These are phyloP conservation scores for Xylaria cubensis DNA, from an alignment of 495 filamentous ascomycete species.

Conservation along the genomic window DNA sequence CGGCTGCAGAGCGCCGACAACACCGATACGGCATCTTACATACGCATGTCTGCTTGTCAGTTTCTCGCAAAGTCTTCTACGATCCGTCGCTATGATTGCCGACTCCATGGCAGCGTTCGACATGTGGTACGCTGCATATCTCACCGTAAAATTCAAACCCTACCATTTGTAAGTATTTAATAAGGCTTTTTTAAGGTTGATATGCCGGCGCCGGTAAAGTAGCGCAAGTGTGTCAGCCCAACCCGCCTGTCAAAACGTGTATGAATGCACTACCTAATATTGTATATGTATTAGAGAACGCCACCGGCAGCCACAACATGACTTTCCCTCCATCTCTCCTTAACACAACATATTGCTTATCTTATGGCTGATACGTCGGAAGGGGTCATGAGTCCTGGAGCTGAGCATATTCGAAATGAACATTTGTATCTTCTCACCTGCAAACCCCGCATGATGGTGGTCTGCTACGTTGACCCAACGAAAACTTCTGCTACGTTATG, in stretches of 20 bases:
- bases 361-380: not conserved
- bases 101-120: not conserved
- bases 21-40: not conserved
- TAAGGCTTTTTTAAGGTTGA: not conserved
- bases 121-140: not conserved
- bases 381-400: not conserved
- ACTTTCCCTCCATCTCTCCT: not conserved
- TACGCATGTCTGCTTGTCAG: not conserved
- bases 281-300: not conserved
- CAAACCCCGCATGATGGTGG: not conserved
- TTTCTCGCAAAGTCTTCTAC: not conserved
- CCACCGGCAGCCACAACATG: not conserved
- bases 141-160: not conserved
- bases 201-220: not conserved
- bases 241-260: conserved; percentile 1
- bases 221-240: conserved; percentile 3
- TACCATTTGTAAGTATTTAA: not conserved
- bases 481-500: not conserved
- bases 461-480: not conserved
- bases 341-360: not conserved
- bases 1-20: not conserved
- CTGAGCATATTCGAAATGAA: conserved; percentile 3
- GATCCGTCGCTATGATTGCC: not conserved
- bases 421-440: not conserved
- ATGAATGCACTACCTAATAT: not conserved